These are phyloP conservation scores for Populus tremula DNA, from an alignment of 345 rosid species.

Conservation along the genomic window DNA sequence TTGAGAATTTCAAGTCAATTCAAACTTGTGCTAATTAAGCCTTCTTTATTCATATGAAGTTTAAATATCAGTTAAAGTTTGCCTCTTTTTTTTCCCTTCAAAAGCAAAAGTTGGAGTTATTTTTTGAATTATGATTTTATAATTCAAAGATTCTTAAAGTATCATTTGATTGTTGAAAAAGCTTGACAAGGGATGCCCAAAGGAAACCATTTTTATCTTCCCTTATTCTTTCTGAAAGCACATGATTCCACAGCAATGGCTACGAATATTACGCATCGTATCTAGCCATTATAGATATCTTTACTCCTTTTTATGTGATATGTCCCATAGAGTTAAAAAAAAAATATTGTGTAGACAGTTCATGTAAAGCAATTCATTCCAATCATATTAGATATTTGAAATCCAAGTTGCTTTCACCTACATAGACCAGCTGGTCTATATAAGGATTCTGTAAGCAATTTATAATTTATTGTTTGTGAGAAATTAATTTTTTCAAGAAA, in stretches of 20 bases:
- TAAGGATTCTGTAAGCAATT: neutral
- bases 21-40: too few relatives aligned
- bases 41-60: too few relatives aligned
- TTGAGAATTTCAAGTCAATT: too few relatives aligned
- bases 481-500: too few relatives aligned
- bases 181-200: neutral
- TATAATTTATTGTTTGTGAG: too few relatives aligned
- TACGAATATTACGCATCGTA: neutral
- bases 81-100: too few relatives aligned
- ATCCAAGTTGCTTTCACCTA: neutral
- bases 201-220: neutral
- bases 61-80: neutral
- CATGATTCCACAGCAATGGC: neutral
- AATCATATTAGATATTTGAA: too few relatives aligned
- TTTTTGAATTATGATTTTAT: neutral
- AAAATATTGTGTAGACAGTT: neutral
- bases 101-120: neutral
- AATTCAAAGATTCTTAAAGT: neutral
- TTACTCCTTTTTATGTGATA: neutral
- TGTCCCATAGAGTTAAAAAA: neutral
- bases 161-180: neutral
- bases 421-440: neutral
- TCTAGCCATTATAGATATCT: neutral
- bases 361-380: too few relatives aligned
- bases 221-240: neutral